Evolutionary conservation across 257 asterid genomes (phyloP), one percentile per base, ranked within the genome.

Genomic region (Mitragyna speciosa): DNA sequence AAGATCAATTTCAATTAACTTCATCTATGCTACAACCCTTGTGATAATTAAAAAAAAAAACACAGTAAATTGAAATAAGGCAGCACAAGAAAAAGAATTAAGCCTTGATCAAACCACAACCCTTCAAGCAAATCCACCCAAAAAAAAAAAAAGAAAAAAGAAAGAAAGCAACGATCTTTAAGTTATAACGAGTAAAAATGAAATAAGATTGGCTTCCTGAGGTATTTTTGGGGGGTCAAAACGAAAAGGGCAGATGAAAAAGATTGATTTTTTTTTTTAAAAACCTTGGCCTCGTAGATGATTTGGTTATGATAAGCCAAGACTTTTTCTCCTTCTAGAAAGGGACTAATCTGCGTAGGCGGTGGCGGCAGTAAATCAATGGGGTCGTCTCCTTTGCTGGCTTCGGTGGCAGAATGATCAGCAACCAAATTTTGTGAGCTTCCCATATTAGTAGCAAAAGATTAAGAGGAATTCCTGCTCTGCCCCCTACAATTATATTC

Each of bases 251-350:
- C 20, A 58, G n/a, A 43, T 41, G 20, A 17, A 33, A 39, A 30
- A 36, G 43, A 30, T 11, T 52, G 56, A 48, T 69, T 76, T 51
- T 7, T 22, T 41, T 82, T 36, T 36, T n/a, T n/a, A n/a, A 4
- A 4, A 36, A 91, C 98, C 95, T 91, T 94, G 83, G 97, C 98
- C 59, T 82, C 88, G 84, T 92, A 94, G 33, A 91, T 75, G 59
- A 78, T 80, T 65, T 70, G 75, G 70, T 87, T 84, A 77, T 87
- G 92, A 76, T 52, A 89, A 72, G 93, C 95, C 22, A 94, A 88
- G 81, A 94, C 98, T 45, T n/a, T 75, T 80, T 94, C 96, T 45
- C 95, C 95, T 75, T 77, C 87, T 70, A 67, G 78, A 70, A 85
- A 93, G 70, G 85, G 87, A 81, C 84, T 78, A 17, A 78, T 8